Conservation (phyloP, 2,329 filamentous ascomycete genomes). For the Paramyrothecium sp. region DNA sequence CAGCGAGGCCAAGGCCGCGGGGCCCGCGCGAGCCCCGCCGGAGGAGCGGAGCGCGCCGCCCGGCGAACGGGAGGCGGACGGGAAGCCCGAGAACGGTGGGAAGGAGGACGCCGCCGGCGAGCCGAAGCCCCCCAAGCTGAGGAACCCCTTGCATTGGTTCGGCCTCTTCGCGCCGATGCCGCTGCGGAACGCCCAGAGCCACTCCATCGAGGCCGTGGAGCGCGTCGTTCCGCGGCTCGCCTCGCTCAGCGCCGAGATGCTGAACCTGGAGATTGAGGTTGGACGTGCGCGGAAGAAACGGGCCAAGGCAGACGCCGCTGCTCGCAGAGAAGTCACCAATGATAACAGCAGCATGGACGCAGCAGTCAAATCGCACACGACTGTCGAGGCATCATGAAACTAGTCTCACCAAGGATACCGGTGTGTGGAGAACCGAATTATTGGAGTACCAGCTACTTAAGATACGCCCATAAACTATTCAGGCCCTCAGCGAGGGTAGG, state of each 20-base stretch:
- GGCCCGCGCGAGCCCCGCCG: neutral
- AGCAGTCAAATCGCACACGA: neutral
- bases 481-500: slow-evolving; percentile 48
- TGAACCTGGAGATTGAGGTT: slow-evolving; percentile 66
- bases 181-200: slow-evolving; percentile 56
- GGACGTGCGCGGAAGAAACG: slow-evolving; percentile 57
- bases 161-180: slow-evolving; percentile 52
- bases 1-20: neutral
- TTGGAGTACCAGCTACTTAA: slow-evolving; percentile 24
- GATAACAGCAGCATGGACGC: neutral
- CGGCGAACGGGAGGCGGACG: neutral
- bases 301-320: slow-evolving; percentile 41
- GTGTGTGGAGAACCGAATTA: neutral
- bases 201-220: slow-evolving; percentile 56
- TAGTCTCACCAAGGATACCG: neutral
- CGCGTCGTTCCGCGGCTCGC: slow-evolving; percentile 56
- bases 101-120: slow-evolving; percentile 6
- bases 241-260: slow-evolving; percentile 59
- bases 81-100: slow-evolving; percentile 6
- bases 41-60: slow-evolving; percentile 2
- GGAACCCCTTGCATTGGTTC: slow-evolving; percentile 55
- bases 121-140: slow-evolving; percentile 15
- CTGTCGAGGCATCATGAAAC: slow-evolving; percentile 11
- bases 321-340: slow-evolving; percentile 14
- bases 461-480: slow-evolving; percentile 47